Conservation (phyloP, 805 yeast genomes). For the Candida coleopterorum region DNA sequence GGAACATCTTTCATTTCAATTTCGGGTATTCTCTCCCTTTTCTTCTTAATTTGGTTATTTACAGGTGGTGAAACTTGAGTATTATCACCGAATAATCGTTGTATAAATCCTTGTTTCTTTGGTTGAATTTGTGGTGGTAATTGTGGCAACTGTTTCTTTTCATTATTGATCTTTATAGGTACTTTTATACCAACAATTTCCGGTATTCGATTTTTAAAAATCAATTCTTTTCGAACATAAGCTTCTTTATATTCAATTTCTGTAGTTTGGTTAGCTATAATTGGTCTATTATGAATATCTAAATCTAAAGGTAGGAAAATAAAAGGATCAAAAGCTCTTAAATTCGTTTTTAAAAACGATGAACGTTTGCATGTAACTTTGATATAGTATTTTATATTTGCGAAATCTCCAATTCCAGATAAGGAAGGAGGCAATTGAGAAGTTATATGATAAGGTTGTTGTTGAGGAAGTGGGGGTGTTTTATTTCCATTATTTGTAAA, state of each 20-base stretch:
- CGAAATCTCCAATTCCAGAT: constrained; percentile 29
- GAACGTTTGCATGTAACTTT: constrained; percentile 58
- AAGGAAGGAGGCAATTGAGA: constrained; percentile 32
- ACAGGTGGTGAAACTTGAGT: constrained; percentile 9
- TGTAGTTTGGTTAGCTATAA: constrained; percentile 15
- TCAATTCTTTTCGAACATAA: constrained; percentile 42
- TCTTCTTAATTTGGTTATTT: constrained; percentile 6
- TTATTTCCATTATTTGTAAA: constrained; percentile 1
- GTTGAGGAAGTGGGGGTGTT: constrained; percentile 1
- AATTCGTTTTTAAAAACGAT: constrained; percentile 43
- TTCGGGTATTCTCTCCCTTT: constrained; percentile 12
- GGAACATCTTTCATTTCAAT: constrained; percentile 33
- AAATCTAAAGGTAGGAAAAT: constrained; percentile 48
- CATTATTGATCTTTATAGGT: constrained; percentile 11
- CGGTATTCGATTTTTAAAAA: constrained; percentile 37
- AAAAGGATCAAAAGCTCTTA: constrained; percentile 47
- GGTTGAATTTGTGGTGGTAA: constrained; percentile 15
- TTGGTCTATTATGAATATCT: constrained; percentile 20
- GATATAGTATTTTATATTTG: constrained; percentile 47
- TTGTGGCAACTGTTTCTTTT: constrained; percentile 17
- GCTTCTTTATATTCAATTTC: constrained; percentile 31
- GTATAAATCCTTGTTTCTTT: constrained; percentile 24
- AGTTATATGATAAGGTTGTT: constrained; percentile 20
- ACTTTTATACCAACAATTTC: constrained; percentile 38
- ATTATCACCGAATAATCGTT: constrained; percentile 15